phyloP scores from a whole-genome alignment of 257 asterid species.

The Forsythia suspensa region DNA sequence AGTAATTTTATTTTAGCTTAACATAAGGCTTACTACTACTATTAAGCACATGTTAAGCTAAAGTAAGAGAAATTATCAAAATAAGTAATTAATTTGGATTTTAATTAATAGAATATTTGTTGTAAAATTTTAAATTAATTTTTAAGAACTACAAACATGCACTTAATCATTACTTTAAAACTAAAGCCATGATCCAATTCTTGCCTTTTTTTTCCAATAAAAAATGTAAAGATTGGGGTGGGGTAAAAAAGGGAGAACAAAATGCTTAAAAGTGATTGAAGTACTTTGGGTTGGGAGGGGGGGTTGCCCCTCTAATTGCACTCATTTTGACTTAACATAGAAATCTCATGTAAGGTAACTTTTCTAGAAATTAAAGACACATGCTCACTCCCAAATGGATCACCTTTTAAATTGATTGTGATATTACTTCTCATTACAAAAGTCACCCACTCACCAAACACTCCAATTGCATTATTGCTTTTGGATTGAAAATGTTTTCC shows the following conservation, averaged over 20 bases:
- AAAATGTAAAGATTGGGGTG: background rate
- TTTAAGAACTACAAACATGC: background rate
- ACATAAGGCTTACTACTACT: too few relatives aligned
- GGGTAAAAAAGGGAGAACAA: background rate
- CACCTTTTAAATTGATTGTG: conserved; percentile 23
- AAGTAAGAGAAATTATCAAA: too few relatives aligned
- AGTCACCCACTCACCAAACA: conserved; percentile 16
- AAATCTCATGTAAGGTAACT: conserved; percentile 13
- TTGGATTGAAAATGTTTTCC: background rate
- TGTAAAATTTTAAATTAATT: too few relatives aligned
- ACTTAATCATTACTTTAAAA: background rate
- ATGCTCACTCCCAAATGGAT: conserved; percentile 19
- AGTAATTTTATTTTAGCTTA: too few relatives aligned
- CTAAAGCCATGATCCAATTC: background rate
- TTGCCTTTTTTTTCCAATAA: background rate
- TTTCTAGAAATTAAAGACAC: conserved; percentile 11
- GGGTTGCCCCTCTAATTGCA: background rate
- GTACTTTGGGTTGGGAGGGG: background rate
- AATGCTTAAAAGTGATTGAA: conserved; percentile 16
- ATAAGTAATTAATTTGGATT: too few relatives aligned
- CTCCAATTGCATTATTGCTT: background rate
- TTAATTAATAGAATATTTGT: too few relatives aligned
- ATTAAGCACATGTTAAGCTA: too few relatives aligned
- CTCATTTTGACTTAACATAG: conserved; percentile 28
- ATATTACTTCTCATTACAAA: conserved; percentile 32